These are phyloP conservation scores for Coprinellus aureogranulatus DNA, from an alignment of 768 basidiomycete species.

Conservation along the genomic window DNA sequence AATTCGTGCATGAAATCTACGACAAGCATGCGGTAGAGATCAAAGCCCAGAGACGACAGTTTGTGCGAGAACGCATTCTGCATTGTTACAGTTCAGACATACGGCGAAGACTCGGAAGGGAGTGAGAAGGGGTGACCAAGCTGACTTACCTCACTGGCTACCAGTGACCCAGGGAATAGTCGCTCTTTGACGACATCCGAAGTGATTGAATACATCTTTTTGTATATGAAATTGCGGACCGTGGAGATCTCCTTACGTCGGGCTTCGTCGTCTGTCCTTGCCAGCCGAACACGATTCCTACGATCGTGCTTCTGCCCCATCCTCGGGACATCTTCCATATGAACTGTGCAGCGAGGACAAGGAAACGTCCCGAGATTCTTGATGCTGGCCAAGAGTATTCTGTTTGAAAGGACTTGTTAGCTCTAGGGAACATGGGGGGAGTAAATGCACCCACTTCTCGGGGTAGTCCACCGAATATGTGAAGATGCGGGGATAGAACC, in stretches of 20 bases:
- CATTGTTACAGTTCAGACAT: no score
- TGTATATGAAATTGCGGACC: constrained; percentile 1
- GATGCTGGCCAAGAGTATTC: constrained; percentile 25
- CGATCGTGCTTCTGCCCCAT: constrained; percentile 8
- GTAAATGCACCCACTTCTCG: constrained; percentile 32
- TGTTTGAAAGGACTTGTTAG: neutral
- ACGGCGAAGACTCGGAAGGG: neutral
- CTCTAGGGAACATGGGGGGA: neutral
- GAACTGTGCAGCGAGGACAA: constrained; percentile 15
- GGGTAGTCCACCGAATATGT: constrained; percentile 40
- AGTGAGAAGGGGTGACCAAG: neutral
- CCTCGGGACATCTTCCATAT: constrained; percentile 3
- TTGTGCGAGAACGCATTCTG: constrained; percentile 32
- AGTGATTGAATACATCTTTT: neutral
- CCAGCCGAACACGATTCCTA: neutral
- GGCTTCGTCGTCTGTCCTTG: neutral
- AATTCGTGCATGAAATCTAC: constrained; percentile 40
- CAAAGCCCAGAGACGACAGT: constrained; percentile 16
- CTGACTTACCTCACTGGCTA: neutral
- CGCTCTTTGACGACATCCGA: neutral
- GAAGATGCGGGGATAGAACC: constrained; percentile 32
- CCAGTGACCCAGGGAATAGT: neutral
- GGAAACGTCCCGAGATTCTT: constrained; percentile 15
- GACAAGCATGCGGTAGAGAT: constrained; percentile 28
- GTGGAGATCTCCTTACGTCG: neutral